Percentiles rank a stretch among this genome's conserved stretches.
Conservation (phyloP, 371 early-diverging fungal genomes). For the Mortierella sp. region DNA sequence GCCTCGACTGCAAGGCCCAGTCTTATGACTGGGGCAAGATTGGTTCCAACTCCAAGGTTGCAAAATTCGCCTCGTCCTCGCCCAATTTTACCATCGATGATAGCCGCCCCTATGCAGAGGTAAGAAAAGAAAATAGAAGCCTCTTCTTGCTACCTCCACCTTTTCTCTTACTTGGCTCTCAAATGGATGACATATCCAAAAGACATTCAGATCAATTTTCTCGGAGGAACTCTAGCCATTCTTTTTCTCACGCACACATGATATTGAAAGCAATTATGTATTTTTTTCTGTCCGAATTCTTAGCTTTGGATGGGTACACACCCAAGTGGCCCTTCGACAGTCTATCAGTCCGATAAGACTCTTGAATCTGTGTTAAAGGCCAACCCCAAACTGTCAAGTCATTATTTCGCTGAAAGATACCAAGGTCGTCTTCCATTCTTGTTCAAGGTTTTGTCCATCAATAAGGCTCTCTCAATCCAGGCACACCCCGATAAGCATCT, state of each 20-base stretch:
- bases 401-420: constrained; percentile 67
- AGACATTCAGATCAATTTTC: neutral
- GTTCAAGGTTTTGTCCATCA: constrained; percentile 96
- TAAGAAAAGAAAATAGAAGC: constrained; percentile 34
- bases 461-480: constrained; percentile 96
- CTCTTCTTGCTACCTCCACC: neutral
- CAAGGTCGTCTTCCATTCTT: constrained; percentile 93
- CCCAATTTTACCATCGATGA: constrained; percentile 65
- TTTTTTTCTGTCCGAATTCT: no score
- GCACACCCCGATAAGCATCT: constrained; percentile 96
- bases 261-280: neutral
- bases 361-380: constrained; percentile 67
- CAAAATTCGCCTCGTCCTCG: constrained; percentile 78
- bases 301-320: constrained; percentile 99
- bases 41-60: constrained; percentile 87
- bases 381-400: constrained; percentile 64
- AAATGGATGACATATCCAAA: no score
- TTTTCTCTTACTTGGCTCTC: neutral
- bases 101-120: constrained; percentile 92
- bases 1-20: constrained; percentile 74
- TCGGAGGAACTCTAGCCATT: neutral
- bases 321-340: constrained; percentile 88
- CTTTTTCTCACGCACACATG: constrained; percentile 3
- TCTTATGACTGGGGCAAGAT: constrained; percentile 98
- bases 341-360: constrained; percentile 59